Evolutionary conservation across 2,329 filamentous ascomycete species (phyloP).

Genomic region (Sclerotinia minor): DNA sequence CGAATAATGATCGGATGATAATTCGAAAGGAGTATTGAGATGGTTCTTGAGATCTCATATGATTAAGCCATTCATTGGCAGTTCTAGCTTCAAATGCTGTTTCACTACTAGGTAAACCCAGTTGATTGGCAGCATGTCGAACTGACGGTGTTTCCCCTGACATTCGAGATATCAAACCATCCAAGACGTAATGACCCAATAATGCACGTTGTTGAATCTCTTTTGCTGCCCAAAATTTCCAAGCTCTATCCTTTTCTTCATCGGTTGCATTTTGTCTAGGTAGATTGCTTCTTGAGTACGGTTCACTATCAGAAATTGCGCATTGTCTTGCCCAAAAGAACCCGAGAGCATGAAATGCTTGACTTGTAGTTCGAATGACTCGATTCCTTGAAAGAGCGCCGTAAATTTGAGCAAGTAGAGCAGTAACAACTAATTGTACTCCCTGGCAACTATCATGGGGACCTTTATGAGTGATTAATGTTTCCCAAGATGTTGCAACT

Average conservation of each 20-base stretch:
- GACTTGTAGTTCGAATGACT: conserved; percentile 47
- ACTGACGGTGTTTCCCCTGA: conserved; percentile 46
- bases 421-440: conserved; percentile 47
- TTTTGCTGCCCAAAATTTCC: conserved; percentile 47
- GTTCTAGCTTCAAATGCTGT: conserved; percentile 45
- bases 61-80: conserved; percentile 46
- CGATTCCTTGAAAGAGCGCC: conserved; percentile 47
- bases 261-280: conserved; percentile 41
- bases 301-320: conserved; percentile 45
- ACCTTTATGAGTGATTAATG: conserved; percentile 46
- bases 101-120: conserved; percentile 46
- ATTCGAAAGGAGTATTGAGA: conserved; percentile 45
- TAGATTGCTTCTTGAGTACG: conserved; percentile 42
- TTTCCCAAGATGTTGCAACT: conserved; percentile 49
- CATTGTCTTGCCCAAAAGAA: conserved; percentile 50
- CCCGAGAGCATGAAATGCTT: conserved; percentile 47
- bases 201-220: conserved; percentile 49
- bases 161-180: conserved; percentile 48
- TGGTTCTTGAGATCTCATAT: conserved; percentile 41
- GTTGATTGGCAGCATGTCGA: conserved; percentile 47
- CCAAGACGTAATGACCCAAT: conserved; percentile 48
- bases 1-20: conserved; percentile 46
- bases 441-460: conserved; percentile 48
- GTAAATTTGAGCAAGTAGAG: conserved; percentile 48
- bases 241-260: conserved; percentile 45